Evolutionary conservation across 768 basidiomycete genomes (phyloP).

Genomic region (Podaxis carcinomalis): DNA sequence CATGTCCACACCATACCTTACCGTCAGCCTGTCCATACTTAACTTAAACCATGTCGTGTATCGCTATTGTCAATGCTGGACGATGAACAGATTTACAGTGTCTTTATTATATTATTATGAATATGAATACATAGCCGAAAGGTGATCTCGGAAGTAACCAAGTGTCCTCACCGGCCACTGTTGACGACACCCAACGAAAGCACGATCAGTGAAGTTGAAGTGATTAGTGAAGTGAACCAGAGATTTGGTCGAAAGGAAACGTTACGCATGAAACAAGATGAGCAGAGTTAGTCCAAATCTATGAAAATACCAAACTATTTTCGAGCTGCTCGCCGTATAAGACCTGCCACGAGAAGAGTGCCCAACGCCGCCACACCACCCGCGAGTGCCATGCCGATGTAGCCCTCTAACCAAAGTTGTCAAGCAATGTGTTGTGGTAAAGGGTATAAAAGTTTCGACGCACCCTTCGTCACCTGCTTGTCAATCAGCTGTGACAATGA

Average conservation of each 20-base stretch:
- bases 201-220: not conserved
- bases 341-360: conserved; percentile 64
- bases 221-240: not conserved
- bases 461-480: conserved; percentile 76
- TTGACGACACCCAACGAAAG: not conserved
- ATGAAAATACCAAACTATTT: conserved; percentile 29
- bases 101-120: conserved; percentile 7
- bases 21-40: not conserved
- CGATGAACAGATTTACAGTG: not conserved
- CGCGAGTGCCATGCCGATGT: conserved; percentile 94
- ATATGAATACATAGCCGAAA: conserved; percentile 6
- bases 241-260: not conserved
- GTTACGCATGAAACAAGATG: not conserved
- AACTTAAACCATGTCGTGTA: conserved; percentile 4
- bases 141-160: not conserved
- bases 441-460: conserved; percentile 14
- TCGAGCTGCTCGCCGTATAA: conserved; percentile 79
- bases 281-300: not conserved
- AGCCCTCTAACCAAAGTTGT: conserved; percentile 66
- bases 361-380: conserved; percentile 88
- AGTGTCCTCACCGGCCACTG: not conserved
- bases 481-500: conserved; percentile 86
- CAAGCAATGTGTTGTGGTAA: not conserved
- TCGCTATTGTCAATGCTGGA: not conserved
- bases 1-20: not conserved